Evolutionary conservation across 2,329 filamentous ascomycete genomes (phyloP), one percentile per base, ranked within the genome.

Genomic region (Cladophialophora exuberans): DNA sequence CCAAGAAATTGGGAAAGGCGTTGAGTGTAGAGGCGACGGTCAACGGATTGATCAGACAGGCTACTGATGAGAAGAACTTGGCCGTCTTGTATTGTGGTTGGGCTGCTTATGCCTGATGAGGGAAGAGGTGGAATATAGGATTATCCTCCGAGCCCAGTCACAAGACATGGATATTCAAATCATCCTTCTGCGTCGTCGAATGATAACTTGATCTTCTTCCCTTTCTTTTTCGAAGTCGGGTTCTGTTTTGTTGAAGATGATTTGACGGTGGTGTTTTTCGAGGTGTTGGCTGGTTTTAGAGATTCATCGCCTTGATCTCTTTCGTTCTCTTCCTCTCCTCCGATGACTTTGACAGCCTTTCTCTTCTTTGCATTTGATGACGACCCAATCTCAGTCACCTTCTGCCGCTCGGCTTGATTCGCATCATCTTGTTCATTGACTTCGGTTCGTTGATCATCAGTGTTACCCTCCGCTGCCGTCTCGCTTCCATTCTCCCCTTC

Each of bases 11-110:
- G 63, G 89, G 88, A 60, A 96, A 96, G 79, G 92, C 89, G 2
- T 73, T 99, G 69, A 99, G 93, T 70, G 93, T 96, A 15, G 89
- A 88, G 52, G 95, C 94, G 2, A 97, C 91, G 11, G 94, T 99
- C 50, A 97, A 97, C 67, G 94, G 99, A 69, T 74, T 99, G 61
- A 99, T 99, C 62, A 94, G 97, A 69, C 89, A 96, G 74, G 93
- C 94, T 6, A 93, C 88, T 1, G 94, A 99, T 72, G 92, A 96
- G 75, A 83, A 83, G 63, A 97, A 99, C 69, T 71, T 99, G 66
- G 93, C 94, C 2, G 86, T 97, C 36, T 74, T 99, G 65, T 99
- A 93, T 76, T 87, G 86, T 66, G 87, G 78, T 44, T 81, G 78
- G 78, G 78, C 77, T 54, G 78, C 78, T 52, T 81, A 80, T 68